Conservation (phyloP, 176 grass and related monocot genomes). For the Eragrostis curvula region DNA sequence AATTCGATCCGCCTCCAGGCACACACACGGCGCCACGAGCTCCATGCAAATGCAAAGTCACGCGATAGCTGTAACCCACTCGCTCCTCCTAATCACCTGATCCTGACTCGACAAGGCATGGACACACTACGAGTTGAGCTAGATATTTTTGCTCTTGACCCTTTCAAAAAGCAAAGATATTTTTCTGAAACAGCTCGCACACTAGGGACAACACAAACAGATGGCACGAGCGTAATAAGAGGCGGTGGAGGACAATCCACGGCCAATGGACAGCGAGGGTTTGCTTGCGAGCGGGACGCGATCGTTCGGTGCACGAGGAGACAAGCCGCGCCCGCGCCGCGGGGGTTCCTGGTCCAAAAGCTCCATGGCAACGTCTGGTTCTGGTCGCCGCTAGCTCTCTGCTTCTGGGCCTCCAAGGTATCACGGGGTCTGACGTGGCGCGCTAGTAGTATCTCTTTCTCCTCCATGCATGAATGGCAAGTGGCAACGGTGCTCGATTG, state of each 20-base stretch:
- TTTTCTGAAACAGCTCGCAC: not conserved
- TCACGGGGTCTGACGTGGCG: conserved; percentile 15
- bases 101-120: not conserved
- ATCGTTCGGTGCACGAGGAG: not conserved
- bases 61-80: conserved; percentile 14
- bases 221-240: not conserved
- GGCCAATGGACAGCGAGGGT: not conserved
- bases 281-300: not conserved
- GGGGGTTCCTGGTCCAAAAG: not conserved
- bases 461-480: too few species aligned
- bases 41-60: conserved; percentile 13
- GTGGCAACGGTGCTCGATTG: not conserved
- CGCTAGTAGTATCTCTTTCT: not conserved
- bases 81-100: not conserved
- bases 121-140: not conserved
- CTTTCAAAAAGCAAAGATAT: conserved; percentile 29
- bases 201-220: not conserved
- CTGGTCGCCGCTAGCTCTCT: not conserved
- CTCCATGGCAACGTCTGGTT: not conserved
- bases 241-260: conserved; percentile 7
- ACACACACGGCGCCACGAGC: conserved; percentile 16
- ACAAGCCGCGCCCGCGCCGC: not conserved
- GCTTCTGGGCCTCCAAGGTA: conserved; percentile 37
- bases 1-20: not conserved
- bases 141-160: conserved; percentile 19